Evolutionary conservation across 129 eudicot species (phyloP), one percentile per base, ranked within the genome.

Genomic region (Pulicaria dysenterica): DNA sequence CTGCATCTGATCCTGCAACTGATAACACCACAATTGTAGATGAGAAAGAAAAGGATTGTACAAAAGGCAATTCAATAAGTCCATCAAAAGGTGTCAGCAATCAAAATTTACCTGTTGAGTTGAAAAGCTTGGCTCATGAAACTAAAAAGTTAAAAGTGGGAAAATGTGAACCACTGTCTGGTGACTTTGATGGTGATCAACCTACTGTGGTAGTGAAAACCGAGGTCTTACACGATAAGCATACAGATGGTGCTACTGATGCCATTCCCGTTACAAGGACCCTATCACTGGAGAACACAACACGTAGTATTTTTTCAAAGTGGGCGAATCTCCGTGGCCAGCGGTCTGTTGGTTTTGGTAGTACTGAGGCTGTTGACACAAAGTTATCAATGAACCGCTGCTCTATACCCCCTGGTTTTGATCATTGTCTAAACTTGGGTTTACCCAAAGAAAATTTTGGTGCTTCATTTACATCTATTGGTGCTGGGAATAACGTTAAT

Each of bases 371-470:
- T 66, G 80, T 75, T 19, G 57, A 75, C 67, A 75, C 80, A 39
- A 17, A 56, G 48, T 56, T 75, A 14, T 65, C 80, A 12, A 75
- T 75, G 73, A 73, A 75, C 42, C 58, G 74, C 56, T 67, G 74
- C 56, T 75, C 80, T 44, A 5, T 55, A 45, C 80, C 80, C 8
- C 80, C 80, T 0, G 80, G 80, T 55, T 75, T 75, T 66, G 74
- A 67, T 56, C 58, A 66, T 46, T 41, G 43, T 64, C 9, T 74
- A 15, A 64, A 62, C 44, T 7, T 49, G 46, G 44, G 24, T 17
- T 45, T 53, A 0, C 58, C 67, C 39, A 76, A 76, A 24, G 69
- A 76, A 67, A 67, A 67, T 5, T 34, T 49, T n/a, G 51, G 50
- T 42, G 31, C 31, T 24, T 24, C 31, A 24, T 24, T 24, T 24